phyloP scores from a whole-genome alignment of 2,329 filamentous ascomycete species.

The Exserohilum rostratum region DNA sequence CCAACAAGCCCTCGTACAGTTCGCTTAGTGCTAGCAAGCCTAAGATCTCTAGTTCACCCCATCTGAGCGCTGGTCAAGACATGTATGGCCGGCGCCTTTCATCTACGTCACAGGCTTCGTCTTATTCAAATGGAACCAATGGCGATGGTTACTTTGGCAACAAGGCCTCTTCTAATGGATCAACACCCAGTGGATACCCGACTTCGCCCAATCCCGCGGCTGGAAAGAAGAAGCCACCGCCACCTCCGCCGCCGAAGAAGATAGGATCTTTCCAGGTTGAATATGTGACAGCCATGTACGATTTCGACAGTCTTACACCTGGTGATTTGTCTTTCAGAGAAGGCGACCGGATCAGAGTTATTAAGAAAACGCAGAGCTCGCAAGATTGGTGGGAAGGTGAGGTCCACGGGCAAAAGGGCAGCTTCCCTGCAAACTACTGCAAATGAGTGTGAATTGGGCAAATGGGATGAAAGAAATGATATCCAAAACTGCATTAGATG shows the following conservation, averaged over 20 bases:
- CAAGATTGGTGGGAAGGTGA: slow-evolving; percentile 93
- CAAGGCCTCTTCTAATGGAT: slow-evolving; percentile 48
- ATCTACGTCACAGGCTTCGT: slow-evolving; percentile 40
- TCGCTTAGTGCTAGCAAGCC: slow-evolving; percentile 44
- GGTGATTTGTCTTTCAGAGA: slow-evolving; percentile 78
- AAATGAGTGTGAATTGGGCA: slow-evolving; percentile 39
- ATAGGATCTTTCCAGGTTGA: slow-evolving; percentile 57
- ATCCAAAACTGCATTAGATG: slow-evolving; percentile 34
- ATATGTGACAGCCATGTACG: slow-evolving; percentile 75
- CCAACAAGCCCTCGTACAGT: slow-evolving; percentile 44
- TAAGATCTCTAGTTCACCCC: slow-evolving; percentile 43
- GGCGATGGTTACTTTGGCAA: slow-evolving; percentile 49
- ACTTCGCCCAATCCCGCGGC: slow-evolving; percentile 52
- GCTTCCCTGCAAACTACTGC: slow-evolving; percentile 86
- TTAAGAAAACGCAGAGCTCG: slow-evolving; percentile 78
- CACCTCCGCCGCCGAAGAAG: slow-evolving; percentile 71
- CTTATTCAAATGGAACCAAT: slow-evolving; percentile 37
- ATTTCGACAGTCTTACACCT: slow-evolving; percentile 71
- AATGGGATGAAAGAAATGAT: slow-evolving; percentile 12
- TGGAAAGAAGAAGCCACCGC: slow-evolving; percentile 75
- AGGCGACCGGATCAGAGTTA: slow-evolving; percentile 76
- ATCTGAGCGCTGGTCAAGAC: slow-evolving; percentile 38
- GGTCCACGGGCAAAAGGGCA: slow-evolving; percentile 69
- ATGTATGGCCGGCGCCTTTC: slow-evolving; percentile 40
- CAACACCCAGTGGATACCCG: slow-evolving; percentile 25